These are phyloP conservation scores for Mariannaea sp. DNA, from an alignment of 2,329 filamentous ascomycete genomes.

Conservation along the genomic window DNA sequence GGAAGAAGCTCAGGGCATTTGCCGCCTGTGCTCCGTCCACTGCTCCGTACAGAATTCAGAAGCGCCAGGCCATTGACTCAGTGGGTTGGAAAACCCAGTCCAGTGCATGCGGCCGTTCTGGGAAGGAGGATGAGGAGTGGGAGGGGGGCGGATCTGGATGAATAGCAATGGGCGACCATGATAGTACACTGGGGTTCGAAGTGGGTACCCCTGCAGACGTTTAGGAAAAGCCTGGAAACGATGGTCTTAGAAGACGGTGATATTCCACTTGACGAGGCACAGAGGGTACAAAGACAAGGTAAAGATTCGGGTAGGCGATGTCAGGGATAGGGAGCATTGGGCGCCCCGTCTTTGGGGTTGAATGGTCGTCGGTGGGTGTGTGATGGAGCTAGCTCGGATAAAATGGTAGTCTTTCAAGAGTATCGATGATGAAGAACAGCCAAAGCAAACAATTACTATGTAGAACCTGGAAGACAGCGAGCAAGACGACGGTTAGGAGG, in stretches of 20 bases:
- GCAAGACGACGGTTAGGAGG: too few species aligned
- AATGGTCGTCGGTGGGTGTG: constrained; percentile 27
- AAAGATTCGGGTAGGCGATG: constrained; percentile 21
- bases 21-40: constrained; percentile 15
- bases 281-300: constrained; percentile 17
- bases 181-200: constrained; percentile 27
- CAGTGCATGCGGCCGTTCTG: constrained; percentile 53
- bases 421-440: constrained; percentile 30
- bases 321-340: constrained; percentile 29
- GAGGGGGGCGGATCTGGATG: constrained; percentile 36
- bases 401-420: constrained; percentile 34
- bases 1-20: constrained; percentile 25
- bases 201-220: constrained; percentile 32
- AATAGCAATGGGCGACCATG: constrained; percentile 33
- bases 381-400: constrained; percentile 33
- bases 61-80: constrained; percentile 32
- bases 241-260: constrained; percentile 29
- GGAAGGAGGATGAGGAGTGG: constrained; percentile 51
- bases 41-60: constrained; percentile 31
- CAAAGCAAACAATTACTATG: too few species aligned
- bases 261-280: constrained; percentile 20
- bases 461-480: too few species aligned
- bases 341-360: constrained; percentile 27
- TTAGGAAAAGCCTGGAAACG: constrained; percentile 29
- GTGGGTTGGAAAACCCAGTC: constrained; percentile 36